Percentiles rank a stretch among this genome's conserved stretches.
Conservation (phyloP, 208 protist species). For the Acanthamoeba sp. region DNA sequence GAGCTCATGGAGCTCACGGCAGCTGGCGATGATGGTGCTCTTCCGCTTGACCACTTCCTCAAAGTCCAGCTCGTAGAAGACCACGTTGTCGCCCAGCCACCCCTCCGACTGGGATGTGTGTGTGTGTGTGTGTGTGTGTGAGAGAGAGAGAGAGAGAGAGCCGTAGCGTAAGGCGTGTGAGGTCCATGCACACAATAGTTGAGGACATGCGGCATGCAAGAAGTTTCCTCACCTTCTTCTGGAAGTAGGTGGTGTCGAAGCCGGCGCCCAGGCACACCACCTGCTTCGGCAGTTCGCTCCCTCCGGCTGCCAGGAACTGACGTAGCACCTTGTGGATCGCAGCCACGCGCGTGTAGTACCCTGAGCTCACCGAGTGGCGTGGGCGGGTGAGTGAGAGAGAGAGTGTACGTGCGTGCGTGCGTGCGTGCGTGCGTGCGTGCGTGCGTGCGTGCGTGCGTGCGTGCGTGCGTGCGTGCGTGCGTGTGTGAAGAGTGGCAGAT, state of each 20-base stretch:
- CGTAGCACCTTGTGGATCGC: slow-evolving; percentile 50
- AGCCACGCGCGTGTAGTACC: slow-evolving; percentile 68
- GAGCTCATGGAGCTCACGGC: background rate
- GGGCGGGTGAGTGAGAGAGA: background rate
- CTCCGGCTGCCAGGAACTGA: slow-evolving; percentile 15
- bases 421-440: too few relatives aligned
- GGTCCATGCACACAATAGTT: background rate
- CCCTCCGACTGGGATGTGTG: background rate
- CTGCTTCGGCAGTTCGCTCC: background rate
- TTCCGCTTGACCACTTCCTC: slow-evolving; percentile 36
- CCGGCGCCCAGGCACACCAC: slow-evolving; percentile 72
- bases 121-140: background rate
- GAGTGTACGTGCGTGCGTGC: too few relatives aligned
- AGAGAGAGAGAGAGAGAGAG: background rate
- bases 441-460: too few relatives aligned
- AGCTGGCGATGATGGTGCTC: background rate
- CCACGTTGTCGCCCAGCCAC: background rate
- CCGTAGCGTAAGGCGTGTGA: too few relatives aligned
- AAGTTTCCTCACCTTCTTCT: background rate
- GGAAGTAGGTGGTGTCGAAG: slow-evolving; percentile 74
- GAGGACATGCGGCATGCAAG: background rate
- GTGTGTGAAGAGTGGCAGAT: background rate
- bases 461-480: background rate
- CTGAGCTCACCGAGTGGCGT: background rate
- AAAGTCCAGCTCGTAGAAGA: slow-evolving; percentile 72